Evolutionary conservation across 1,139 yeast genomes (phyloP).

Genomic region (Zygoascus meyerae): DNA sequence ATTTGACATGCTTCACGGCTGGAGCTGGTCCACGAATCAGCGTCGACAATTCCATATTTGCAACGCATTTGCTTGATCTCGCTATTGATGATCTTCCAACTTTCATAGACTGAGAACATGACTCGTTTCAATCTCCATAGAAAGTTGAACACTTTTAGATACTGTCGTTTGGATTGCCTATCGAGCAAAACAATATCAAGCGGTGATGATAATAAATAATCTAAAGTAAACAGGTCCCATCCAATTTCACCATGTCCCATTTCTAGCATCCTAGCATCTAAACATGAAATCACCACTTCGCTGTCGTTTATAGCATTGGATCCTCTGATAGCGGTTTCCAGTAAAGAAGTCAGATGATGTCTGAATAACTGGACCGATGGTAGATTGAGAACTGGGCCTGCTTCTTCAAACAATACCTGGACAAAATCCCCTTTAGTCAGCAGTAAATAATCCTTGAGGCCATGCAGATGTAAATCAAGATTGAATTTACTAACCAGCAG

Average conservation of each 20-base stretch:
- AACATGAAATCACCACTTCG: slow-evolving; percentile 42
- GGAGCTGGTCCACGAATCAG: slow-evolving; percentile 22
- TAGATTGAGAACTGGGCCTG: slow-evolving; percentile 49
- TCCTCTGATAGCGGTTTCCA: slow-evolving; percentile 59
- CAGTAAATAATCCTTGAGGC: slow-evolving; percentile 61
- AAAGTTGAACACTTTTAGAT: slow-evolving; percentile 77
- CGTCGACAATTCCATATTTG: slow-evolving; percentile 25
- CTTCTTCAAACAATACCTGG: slow-evolving; percentile 54
- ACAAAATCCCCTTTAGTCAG: slow-evolving; percentile 77
- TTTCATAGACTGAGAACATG: slow-evolving; percentile 43
- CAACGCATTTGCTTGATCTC: slow-evolving; percentile 13
- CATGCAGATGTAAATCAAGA: slow-evolving; percentile 51
- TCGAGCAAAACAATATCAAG: slow-evolving; percentile 36
- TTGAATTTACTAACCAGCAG: slow-evolving; percentile 47
- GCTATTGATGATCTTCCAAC: slow-evolving; percentile 41
- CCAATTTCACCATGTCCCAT: slow-evolving; percentile 56
- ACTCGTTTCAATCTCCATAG: slow-evolving; percentile 73
- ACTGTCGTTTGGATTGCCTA: slow-evolving; percentile 45
- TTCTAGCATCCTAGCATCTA: slow-evolving; percentile 78
- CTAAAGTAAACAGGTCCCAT: slow-evolving; percentile 93
- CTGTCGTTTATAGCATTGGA: slow-evolving; percentile 53
- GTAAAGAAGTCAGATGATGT: slow-evolving; percentile 57
- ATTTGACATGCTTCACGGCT: slow-evolving; percentile 23
- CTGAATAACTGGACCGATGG: slow-evolving; percentile 61
- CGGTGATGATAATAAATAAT: slow-evolving; percentile 63